Percentiles rank a stretch among this genome's conserved stretches.
Conservation (phyloP, 805 yeast genomes). For the Lipomyces yamanashiensis region DNA sequence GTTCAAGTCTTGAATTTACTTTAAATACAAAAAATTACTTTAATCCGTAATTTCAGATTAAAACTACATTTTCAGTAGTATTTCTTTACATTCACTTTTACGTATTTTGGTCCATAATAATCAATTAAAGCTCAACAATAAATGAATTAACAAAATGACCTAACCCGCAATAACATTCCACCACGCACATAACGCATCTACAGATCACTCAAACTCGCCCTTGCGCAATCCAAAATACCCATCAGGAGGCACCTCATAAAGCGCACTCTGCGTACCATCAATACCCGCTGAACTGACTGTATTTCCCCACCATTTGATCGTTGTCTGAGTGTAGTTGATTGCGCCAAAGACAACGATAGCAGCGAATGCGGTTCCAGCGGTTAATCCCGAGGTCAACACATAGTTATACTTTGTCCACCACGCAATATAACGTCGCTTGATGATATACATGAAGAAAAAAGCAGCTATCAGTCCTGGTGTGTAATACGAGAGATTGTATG, state of each 20-base stretch:
- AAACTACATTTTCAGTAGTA: no score
- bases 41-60: no score
- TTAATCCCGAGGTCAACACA: constrained; percentile 66
- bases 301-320: constrained; percentile 69
- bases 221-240: constrained; percentile 19
- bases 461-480: constrained; percentile 46
- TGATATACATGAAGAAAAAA: constrained; percentile 59
- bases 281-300: constrained; percentile 34
- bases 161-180: no score
- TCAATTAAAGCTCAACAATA: no score
- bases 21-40: no score
- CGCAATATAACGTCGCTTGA: constrained; percentile 58
- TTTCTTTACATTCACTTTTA: no score
- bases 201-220: constrained; percentile 9
- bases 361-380: constrained; percentile 68
- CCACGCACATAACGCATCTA: neutral
- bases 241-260: neutral
- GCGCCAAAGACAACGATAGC: constrained; percentile 61
- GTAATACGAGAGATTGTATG: constrained; percentile 29
- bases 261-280: constrained; percentile 23
- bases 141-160: no score
- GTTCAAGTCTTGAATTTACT: no score
- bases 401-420: constrained; percentile 84
- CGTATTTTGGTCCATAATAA: no score
- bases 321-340: constrained; percentile 51